These are phyloP conservation scores for Mikania micrantha DNA, from an alignment of 129 eudicot genomes.

Conservation along the genomic window DNA sequence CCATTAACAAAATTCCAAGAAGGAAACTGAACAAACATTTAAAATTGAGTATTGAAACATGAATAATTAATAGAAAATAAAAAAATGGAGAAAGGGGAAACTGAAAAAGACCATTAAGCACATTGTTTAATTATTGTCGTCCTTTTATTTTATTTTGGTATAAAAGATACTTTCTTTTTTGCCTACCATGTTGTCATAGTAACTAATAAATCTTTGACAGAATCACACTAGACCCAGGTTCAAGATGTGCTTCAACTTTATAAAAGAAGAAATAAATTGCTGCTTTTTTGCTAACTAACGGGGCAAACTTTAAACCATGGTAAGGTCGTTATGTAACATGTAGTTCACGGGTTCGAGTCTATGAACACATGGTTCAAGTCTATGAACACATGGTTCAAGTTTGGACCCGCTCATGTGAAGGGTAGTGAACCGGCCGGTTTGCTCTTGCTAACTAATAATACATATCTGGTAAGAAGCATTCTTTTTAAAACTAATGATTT, in stretches of 20 bases:
- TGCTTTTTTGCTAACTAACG: background rate
- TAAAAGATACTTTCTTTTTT: slow-evolving; percentile 20
- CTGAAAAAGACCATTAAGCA: slow-evolving; percentile 23
- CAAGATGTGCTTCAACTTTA: slow-evolving; percentile 15
- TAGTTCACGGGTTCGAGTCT: no score
- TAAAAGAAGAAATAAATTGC: slow-evolving; percentile 1
- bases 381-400: no score
- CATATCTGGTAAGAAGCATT: slow-evolving; percentile 4
- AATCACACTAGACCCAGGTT: slow-evolving; percentile 17
- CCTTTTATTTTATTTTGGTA: slow-evolving; percentile 4
- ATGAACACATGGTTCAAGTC: no score
- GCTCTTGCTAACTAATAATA: background rate
- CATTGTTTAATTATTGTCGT: slow-evolving; percentile 24
- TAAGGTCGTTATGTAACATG: no score
- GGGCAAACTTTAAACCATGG: no score
- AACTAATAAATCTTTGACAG: background rate
- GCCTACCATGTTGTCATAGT: slow-evolving; percentile 16
- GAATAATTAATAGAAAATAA: slow-evolving; percentile 14
- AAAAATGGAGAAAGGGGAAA: slow-evolving; percentile 1
- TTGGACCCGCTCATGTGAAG: no score
- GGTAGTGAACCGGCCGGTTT: no score
- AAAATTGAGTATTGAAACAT: background rate
- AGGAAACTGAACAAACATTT: background rate
- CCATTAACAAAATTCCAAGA: slow-evolving; percentile 17
- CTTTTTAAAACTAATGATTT: background rate